Percentiles rank a stretch among this genome's conserved stretches.
Evolutionary conservation across 2,329 filamentous ascomycete genomes (phyloP).

Genomic region (Raffaelea deltoideospora): DNA sequence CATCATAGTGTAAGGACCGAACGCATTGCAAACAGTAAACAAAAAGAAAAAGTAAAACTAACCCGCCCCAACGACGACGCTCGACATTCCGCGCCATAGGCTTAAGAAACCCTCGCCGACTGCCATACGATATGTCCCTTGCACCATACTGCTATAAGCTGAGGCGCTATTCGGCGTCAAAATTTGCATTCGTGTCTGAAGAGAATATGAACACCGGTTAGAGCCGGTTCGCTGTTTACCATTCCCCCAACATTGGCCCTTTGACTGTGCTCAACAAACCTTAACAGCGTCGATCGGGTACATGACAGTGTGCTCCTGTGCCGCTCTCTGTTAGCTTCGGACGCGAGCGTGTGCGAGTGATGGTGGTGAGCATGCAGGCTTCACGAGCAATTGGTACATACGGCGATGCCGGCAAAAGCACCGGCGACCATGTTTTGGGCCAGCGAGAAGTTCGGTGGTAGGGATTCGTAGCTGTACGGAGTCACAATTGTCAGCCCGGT

Average conservation of each 20-base stretch:
- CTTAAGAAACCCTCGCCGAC: constrained; percentile 78
- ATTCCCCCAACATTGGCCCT: too few relatives aligned
- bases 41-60: constrained; percentile 18
- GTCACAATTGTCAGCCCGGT: background rate
- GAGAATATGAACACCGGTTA: too few relatives aligned
- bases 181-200: constrained; percentile 93
- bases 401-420: constrained; percentile 91
- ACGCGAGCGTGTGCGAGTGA: too few relatives aligned
- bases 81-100: constrained; percentile 92
- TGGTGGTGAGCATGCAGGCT: too few relatives aligned
- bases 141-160: constrained; percentile 78
- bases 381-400: too few relatives aligned
- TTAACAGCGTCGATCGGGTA: constrained; percentile 97
- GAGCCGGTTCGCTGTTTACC: too few relatives aligned
- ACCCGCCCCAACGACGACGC: constrained; percentile 92
- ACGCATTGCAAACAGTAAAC: too few relatives aligned
- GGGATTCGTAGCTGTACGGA: constrained; percentile 60
- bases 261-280: too few relatives aligned
- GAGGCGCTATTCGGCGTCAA: constrained; percentile 68
- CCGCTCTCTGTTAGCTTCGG: constrained; percentile 1
- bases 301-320: constrained; percentile 94
- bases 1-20: too few relatives aligned
- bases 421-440: constrained; percentile 90
- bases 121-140: constrained; percentile 86
- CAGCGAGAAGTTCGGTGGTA: constrained; percentile 89